phyloP scores from a whole-genome alignment of 225 moss, liverwort and hornwort genomes.

The Thuidium tamariscinum region DNA sequence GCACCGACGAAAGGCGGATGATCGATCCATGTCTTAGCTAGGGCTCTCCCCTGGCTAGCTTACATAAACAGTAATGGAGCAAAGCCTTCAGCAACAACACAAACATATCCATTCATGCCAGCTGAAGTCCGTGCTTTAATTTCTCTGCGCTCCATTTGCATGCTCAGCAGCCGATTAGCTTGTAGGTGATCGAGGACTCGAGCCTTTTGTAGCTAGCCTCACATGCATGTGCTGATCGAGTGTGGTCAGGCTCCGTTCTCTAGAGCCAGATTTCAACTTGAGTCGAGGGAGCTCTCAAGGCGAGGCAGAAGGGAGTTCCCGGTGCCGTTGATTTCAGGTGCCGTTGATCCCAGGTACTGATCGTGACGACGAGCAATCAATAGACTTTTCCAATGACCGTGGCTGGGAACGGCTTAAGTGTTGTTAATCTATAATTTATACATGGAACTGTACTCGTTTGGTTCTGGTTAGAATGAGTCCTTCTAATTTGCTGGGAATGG shows the following conservation, averaged over 20 bases:
- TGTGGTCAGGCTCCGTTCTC: not conserved
- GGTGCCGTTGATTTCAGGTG: not conserved
- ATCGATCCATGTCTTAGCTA: not conserved
- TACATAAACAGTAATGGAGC: not conserved
- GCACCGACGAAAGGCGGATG: not conserved
- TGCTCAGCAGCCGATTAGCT: not conserved
- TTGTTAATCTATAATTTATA: not conserved
- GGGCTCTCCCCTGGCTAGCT: not conserved
- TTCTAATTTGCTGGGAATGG: not conserved
- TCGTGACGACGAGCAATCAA: not conserved
- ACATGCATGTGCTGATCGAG: not conserved
- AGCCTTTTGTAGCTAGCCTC: not conserved
- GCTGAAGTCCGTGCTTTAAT: not conserved
- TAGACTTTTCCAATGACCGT: not conserved
- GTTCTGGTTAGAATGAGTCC: not conserved
- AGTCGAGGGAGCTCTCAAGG: not conserved
- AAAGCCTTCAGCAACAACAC: not conserved
- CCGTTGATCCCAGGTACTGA: not conserved
- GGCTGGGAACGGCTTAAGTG: not conserved
- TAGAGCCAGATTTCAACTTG: not conserved
- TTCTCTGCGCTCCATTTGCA: not conserved
- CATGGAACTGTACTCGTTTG: not conserved
- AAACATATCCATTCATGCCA: not conserved
- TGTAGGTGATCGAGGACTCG: not conserved
- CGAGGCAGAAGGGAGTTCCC: not conserved